phyloP scores from a whole-genome alignment of 2,329 filamentous ascomycete genomes.

The Biscogniauxia marginata region DNA sequence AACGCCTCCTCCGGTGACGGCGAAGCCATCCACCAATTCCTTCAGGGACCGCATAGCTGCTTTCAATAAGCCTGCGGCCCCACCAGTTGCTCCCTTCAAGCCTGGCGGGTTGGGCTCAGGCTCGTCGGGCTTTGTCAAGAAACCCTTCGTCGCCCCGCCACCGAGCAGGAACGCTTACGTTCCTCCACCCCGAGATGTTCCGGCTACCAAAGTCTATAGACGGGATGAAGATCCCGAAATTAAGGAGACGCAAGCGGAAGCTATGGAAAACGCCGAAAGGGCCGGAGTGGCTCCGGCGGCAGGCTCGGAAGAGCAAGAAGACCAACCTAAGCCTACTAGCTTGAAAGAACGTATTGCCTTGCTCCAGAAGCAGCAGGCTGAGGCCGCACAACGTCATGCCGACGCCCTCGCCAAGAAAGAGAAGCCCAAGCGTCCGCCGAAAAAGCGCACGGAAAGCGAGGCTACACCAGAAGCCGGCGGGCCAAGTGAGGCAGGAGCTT shows the following conservation, averaged over 20 bases:
- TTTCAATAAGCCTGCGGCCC: constrained; percentile 87
- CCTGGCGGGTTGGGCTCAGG: constrained; percentile 62
- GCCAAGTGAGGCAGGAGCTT: constrained; percentile 36
- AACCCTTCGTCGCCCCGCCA: constrained; percentile 92
- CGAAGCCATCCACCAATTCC: constrained; percentile 73
- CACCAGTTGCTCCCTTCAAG: constrained; percentile 88
- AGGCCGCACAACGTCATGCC: constrained; percentile 80
- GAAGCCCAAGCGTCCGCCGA: constrained; percentile 75
- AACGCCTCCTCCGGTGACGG: constrained; percentile 65
- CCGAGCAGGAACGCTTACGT: constrained; percentile 91
- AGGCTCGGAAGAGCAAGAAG: constrained; percentile 51
- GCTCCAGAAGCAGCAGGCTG: constrained; percentile 88
- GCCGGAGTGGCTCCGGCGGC: constrained; percentile 56
- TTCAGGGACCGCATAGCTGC: constrained; percentile 96
- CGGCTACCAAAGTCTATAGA: constrained; percentile 73
- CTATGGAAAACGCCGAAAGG: constrained; percentile 64
- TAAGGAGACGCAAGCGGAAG: constrained; percentile 64
- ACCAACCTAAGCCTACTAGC: constrained; percentile 87
- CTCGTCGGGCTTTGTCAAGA: constrained; percentile 79
- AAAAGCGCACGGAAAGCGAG: constrained; percentile 60
- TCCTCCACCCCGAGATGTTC: constrained; percentile 69
- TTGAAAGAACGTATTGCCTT: constrained; percentile 94
- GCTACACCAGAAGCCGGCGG: constrained; percentile 32
- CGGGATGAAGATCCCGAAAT: constrained; percentile 83
- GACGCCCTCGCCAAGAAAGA: constrained; percentile 79